phyloP scores from a whole-genome alignment of 2,329 filamentous ascomycete genomes.

The Sporothrix pallida region DNA sequence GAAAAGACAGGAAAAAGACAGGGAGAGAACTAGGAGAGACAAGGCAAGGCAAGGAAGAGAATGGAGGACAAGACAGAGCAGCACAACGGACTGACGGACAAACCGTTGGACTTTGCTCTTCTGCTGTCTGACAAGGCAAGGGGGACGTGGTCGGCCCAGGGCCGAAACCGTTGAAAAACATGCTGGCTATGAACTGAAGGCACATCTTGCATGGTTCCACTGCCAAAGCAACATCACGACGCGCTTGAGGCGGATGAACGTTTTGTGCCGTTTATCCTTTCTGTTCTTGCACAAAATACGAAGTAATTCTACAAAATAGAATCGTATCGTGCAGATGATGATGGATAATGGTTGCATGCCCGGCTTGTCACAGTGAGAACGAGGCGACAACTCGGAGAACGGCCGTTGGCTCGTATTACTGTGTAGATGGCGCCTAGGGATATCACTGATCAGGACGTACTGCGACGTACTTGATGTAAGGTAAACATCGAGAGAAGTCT shows the following conservation, averaged over 20 bases:
- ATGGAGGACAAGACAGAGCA: neutral
- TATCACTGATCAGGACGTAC: no score
- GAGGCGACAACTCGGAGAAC: neutral
- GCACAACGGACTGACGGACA: neutral
- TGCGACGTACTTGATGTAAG: no score
- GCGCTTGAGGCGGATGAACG: neutral
- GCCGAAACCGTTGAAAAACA: slow-evolving; percentile 17
- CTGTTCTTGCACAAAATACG: neutral
- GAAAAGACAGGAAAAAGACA: no score
- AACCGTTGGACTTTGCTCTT: slow-evolving; percentile 1
- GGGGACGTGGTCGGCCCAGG: neutral
- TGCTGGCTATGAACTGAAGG: neutral
- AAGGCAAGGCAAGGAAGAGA: neutral
- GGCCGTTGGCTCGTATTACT: slow-evolving; percentile 1
- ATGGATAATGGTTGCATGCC: no score
- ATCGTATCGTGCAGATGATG: no score
- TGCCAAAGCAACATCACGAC: slow-evolving; percentile 1
- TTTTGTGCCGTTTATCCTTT: neutral
- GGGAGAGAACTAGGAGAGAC: no score
- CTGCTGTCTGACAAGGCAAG: neutral
- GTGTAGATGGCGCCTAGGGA: neutral
- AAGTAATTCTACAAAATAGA: no score
- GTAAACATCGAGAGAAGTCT: no score
- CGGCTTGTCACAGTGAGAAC: neutral
- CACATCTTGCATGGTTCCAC: neutral